Percentiles rank a stretch among this genome's conserved stretches.
Conservation (phyloP, 441 rosid species). For the Mallotus repandus region DNA sequence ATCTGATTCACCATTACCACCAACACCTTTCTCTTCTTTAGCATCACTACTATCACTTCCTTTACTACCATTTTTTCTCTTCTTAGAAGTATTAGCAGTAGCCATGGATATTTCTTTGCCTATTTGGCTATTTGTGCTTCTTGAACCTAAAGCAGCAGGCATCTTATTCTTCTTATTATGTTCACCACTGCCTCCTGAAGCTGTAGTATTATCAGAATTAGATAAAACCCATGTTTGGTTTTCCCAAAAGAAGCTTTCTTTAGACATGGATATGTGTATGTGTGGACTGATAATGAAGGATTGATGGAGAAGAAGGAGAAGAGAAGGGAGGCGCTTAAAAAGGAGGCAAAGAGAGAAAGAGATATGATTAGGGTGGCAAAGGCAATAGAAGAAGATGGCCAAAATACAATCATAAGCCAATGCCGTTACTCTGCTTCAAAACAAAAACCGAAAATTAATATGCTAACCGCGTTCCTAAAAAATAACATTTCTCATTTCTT, state of each 20-base stretch:
- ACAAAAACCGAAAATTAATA: constrained; percentile 29
- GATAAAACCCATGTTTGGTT: constrained; percentile 38
- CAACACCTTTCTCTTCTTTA: constrained; percentile 21
- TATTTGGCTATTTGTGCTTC: constrained; percentile 16
- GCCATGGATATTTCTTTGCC: neutral
- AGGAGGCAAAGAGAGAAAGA: constrained; percentile 26
- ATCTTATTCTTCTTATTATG: constrained; percentile 13
- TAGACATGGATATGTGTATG: constrained; percentile 27
- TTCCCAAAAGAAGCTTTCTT: constrained; percentile 35
- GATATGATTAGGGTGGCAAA: constrained; percentile 16
- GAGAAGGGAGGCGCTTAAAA: constrained; percentile 26
- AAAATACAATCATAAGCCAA: constrained; percentile 61
- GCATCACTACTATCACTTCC: neutral
- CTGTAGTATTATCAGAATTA: constrained; percentile 33
- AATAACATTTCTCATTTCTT: neutral
- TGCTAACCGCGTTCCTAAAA: constrained; percentile 14
- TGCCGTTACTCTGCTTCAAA: constrained; percentile 57
- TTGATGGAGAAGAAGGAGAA: constrained; percentile 20
- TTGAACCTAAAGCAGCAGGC: neutral
- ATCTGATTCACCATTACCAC: constrained; percentile 39
- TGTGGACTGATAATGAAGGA: neutral
- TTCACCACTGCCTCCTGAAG: constrained; percentile 17
- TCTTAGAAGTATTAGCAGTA: neutral
- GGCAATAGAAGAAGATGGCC: constrained; percentile 18
- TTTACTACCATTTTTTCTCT: neutral